Percentiles rank a stretch among this genome's conserved stretches.
These are phyloP conservation scores for Penicillium rolfsii DNA, from an alignment of 2,329 filamentous ascomycete genomes.

Conservation along the genomic window DNA sequence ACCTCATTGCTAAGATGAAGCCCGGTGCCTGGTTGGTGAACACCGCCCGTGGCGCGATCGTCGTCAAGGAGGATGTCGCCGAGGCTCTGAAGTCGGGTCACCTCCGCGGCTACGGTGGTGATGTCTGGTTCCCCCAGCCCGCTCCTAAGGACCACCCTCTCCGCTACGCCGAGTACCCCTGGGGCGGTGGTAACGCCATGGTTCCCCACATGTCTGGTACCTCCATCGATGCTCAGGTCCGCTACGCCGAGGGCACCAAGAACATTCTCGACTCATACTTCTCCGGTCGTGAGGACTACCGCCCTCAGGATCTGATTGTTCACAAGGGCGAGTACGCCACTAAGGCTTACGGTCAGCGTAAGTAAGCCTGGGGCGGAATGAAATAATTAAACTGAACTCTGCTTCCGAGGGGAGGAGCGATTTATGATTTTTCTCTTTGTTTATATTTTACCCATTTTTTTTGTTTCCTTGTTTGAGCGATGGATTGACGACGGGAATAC, in stretches of 20 bases:
- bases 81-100: constrained; percentile 90
- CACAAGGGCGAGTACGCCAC: constrained; percentile 90
- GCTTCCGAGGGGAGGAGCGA: not conserved
- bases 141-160: constrained; percentile 91
- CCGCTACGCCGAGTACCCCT: constrained; percentile 89
- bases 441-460: constrained; percentile 17
- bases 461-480: not conserved
- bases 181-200: constrained; percentile 97
- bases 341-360: constrained; percentile 83
- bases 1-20: constrained; percentile 99
- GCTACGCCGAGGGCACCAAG: constrained; percentile 88
- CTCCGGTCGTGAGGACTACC: constrained; percentile 83
- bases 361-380: constrained; percentile 28
- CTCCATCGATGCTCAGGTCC: constrained; percentile 95
- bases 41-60: constrained; percentile 97
- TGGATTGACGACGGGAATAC: not conserved
- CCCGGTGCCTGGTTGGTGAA: constrained; percentile 95
- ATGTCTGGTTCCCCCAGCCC: constrained; percentile 91
- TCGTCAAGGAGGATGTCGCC: constrained; percentile 98
- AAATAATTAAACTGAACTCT: not conserved
- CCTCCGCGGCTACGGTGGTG: constrained; percentile 55
- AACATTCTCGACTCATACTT: constrained; percentile 90
- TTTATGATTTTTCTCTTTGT: constrained; percentile 8
- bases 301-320: constrained; percentile 87
- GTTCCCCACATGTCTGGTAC: constrained; percentile 99